Base-by-base conservation (phyloP, 805 yeast species). In the Ogataea saltuana region DNA sequence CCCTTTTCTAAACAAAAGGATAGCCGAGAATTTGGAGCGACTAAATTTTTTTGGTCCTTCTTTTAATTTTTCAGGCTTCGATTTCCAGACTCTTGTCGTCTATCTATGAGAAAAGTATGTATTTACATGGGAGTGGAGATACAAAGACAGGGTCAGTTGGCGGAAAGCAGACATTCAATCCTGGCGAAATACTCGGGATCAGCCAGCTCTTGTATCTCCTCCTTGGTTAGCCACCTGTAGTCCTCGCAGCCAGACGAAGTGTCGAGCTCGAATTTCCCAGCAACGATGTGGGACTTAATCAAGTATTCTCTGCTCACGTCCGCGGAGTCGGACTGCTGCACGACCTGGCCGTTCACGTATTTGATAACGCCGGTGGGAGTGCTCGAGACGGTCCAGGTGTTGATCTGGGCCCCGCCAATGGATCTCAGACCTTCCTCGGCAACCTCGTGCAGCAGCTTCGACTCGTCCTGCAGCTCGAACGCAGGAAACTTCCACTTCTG, bases 381-480 rank as follows among this genome's bases (percentile, higher is more conserved):
- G 44, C 78, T 80, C 18, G 98, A 88, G n/a, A 93, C 96, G 16
- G 85, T 79, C 87, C 95, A 91, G 33, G 88, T 84, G 66, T 88
- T 85, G 61, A 93, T 77, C 42, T 74, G 63, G 9, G 72, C 77
- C 23, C 96, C 96, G 15, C 96, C 96, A 16, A 85, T 56, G 17
- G 64, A 55, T 60, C 80, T 75, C 43, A 93, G 67, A 0, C 95
- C 95, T 36, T 74, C 67, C 63, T 86, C 88, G 2, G 96, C 96
- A 27, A 81, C 75, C 43, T 66, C 67, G 61, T 87, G 89, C 51
- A 93, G 74, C 12, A 87, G 76, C 34, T 70, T 66, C 3, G 69
- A 65, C 20, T 68, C 70, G n/a, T 60, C 61, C 4, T 55, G 45
- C 2, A 74, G 65, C 2, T 63, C 64, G 52, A 89, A 88, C 9